phyloP scores from a whole-genome alignment of 257 asterid genomes.

The Ocimum tenuiflorum region DNA sequence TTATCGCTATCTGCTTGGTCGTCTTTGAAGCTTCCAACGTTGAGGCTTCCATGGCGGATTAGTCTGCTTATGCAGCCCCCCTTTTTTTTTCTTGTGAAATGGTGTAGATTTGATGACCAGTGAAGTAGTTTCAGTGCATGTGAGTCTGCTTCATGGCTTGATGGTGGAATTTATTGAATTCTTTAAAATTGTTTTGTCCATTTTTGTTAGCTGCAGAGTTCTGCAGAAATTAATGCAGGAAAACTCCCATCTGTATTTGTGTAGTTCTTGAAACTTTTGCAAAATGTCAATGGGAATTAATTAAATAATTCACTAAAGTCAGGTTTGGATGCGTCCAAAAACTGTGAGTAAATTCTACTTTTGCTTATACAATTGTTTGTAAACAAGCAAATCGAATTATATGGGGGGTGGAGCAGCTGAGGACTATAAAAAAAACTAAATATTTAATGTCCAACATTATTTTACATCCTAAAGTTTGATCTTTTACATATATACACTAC shows the following conservation, averaged over 20 bases:
- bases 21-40: background rate
- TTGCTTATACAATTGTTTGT: too few relatives aligned
- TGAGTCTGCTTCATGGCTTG: background rate
- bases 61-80: background rate
- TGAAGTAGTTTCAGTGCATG: background rate
- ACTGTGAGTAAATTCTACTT: background rate
- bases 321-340: background rate
- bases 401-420: too few relatives aligned
- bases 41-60: slow-evolving; percentile 13
- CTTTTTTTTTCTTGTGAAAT: too few relatives aligned
- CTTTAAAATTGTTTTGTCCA: background rate
- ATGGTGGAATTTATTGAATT: background rate
- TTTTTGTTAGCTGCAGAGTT: background rate
- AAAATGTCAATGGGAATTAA: background rate
- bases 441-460: too few relatives aligned
- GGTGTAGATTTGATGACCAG: background rate
- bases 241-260: background rate
- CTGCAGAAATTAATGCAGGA: background rate
- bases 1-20: slow-evolving; percentile 33
- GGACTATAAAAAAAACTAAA: too few relatives aligned
- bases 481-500: too few relatives aligned
- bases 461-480: too few relatives aligned
- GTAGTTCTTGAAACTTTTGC: background rate
- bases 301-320: background rate
- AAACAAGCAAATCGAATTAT: too few relatives aligned